Conservation (phyloP, 306 rosid species). For the Oxytropis ochrocephala region DNA sequence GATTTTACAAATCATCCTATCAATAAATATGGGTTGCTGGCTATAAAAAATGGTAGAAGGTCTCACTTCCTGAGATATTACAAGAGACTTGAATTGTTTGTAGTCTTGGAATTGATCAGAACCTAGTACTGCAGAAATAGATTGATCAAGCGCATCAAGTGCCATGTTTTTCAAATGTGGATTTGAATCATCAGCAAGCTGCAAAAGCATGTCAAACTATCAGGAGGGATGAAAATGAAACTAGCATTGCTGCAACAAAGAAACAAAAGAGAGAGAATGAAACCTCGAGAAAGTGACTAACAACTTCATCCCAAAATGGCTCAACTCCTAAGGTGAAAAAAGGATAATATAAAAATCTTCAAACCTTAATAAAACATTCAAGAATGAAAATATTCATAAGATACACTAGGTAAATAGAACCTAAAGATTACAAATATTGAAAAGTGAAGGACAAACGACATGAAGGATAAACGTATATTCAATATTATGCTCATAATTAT, state of each 20-base stretch:
- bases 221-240: constrained; percentile 22
- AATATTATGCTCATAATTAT: constrained; percentile 11
- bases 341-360: not conserved
- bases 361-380: not conserved
- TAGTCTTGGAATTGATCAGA: constrained; percentile 60
- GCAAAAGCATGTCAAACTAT: constrained; percentile 31
- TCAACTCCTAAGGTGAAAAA: constrained; percentile 62
- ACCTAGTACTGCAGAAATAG: constrained; percentile 90
- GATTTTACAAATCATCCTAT: constrained; percentile 19
- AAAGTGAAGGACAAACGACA: constrained; percentile 13
- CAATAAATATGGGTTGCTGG: constrained; percentile 16
- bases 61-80: constrained; percentile 53
- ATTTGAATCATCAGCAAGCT: constrained; percentile 87
- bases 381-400: not conserved
- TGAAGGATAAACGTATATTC: constrained; percentile 9
- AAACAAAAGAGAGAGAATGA: constrained; percentile 13
- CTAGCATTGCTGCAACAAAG: constrained; percentile 9
- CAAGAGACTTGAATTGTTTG: constrained; percentile 37
- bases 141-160: constrained; percentile 85
- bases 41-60: constrained; percentile 23
- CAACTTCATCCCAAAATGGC: constrained; percentile 91
- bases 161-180: constrained; percentile 82
- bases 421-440: constrained; percentile 11
- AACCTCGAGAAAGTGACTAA: constrained; percentile 91
- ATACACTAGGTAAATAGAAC: not conserved